Evolutionary conservation across 2,329 filamentous ascomycete species (phyloP).

Genomic region (Diplodia sapinea): DNA sequence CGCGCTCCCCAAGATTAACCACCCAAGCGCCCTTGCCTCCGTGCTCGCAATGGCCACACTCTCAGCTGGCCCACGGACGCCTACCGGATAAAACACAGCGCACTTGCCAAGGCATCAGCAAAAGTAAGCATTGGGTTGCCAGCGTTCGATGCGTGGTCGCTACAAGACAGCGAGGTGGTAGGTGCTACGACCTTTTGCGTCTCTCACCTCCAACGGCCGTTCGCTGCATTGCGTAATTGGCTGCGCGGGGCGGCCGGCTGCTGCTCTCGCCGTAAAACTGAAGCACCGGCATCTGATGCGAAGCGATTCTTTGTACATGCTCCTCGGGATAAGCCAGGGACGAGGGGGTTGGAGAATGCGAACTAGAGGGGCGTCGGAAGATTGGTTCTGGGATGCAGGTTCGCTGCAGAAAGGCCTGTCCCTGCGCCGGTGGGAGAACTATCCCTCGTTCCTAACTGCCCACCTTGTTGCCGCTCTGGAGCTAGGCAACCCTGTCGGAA

Average conservation of each 20-base stretch:
- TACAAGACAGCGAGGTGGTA: slow-evolving; percentile 5
- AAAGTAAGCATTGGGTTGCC: not conserved
- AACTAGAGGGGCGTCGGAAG: not conserved
- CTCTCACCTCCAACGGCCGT: slow-evolving; percentile 21
- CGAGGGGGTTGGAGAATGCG: slow-evolving; percentile 2
- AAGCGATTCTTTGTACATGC: slow-evolving; percentile 8
- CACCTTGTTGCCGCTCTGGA: not conserved
- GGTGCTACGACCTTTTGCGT: slow-evolving; percentile 11
- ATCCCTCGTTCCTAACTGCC: not conserved
- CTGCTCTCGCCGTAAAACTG: slow-evolving; percentile 10
- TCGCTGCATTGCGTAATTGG: slow-evolving; percentile 16
- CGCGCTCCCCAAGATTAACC: not conserved
- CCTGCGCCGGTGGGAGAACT: slow-evolving; percentile 7
- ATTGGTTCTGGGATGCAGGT: slow-evolving; percentile 14
- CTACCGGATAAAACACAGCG: not conserved
- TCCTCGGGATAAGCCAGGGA: slow-evolving; percentile 3
- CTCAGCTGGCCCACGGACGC: not conserved
- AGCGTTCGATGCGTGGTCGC: not conserved
- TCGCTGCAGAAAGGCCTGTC: slow-evolving; percentile 21
- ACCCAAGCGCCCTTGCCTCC: slow-evolving; percentile 6
- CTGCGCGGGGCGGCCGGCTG: not conserved
- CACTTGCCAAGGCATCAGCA: not conserved
- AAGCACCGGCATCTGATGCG: slow-evolving; percentile 10
- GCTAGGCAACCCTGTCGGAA: not conserved
- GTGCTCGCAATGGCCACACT: not conserved